Evolutionary conservation across 2,329 filamentous ascomycete genomes (phyloP).

Genomic region (Trichoderma harzianum): DNA sequence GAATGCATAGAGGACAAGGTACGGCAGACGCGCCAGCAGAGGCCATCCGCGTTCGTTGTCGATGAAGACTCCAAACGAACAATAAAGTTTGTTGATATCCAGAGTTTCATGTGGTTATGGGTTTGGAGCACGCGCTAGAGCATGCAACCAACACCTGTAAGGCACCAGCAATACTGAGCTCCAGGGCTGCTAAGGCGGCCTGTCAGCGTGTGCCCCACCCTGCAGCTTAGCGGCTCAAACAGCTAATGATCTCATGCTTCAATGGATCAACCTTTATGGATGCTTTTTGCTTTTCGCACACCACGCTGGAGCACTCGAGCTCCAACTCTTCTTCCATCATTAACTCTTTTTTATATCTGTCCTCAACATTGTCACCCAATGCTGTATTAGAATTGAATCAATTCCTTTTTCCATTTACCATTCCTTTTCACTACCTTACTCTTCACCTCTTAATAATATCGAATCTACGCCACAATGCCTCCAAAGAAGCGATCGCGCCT

Average conservation of each 20-base stretch:
- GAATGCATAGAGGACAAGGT: conserved; percentile 1
- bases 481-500: conserved; percentile 66
- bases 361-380: neutral
- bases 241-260: conserved; percentile 18
- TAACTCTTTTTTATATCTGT: neutral
- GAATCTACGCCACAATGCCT: conserved; percentile 50
- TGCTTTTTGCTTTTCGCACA: neutral
- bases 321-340: neutral
- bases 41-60: neutral
- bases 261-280: neutral
- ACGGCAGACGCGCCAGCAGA: neutral
- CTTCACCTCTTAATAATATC: neutral
- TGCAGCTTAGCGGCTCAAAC: conserved; percentile 6
- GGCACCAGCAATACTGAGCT: neutral
- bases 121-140: neutral
- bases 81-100: neutral
- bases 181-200: neutral
- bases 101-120: neutral
- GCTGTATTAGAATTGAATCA: neutral
- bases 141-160: neutral
- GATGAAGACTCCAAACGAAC: neutral
- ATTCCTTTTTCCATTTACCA: neutral
- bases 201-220: neutral
- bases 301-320: neutral
- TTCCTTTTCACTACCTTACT: neutral